A percentile compares a stretch with the other conserved stretches of the same genome.
Evolutionary conservation across 768 basidiomycete genomes (phyloP).

Genomic region (Sporobolomyces roseus): DNA sequence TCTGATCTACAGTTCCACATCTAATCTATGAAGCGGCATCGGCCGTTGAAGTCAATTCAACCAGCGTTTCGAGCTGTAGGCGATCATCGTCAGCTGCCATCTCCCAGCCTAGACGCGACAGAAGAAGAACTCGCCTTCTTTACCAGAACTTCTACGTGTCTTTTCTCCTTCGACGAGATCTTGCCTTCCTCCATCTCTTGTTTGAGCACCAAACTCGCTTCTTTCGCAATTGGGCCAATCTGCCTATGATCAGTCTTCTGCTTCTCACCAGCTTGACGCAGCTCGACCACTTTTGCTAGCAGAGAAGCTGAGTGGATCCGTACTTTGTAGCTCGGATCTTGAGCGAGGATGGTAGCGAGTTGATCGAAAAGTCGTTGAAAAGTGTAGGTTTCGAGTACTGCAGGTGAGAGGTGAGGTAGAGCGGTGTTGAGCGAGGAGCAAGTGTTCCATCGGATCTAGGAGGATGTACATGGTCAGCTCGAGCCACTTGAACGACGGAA

Average conservation of each 20-base stretch:
- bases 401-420: background rate
- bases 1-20: too few species aligned
- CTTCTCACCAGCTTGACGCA: background rate
- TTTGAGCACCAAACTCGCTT: background rate
- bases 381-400: background rate
- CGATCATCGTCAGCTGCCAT: background rate
- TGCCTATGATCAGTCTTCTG: background rate
- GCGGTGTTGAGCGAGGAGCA: slow-evolving; percentile 10
- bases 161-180: slow-evolving; percentile 11
- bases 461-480: too few species aligned
- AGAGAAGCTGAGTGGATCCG: slow-evolving; percentile 25
- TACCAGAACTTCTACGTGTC: background rate
- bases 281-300: background rate
- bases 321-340: slow-evolving; percentile 31
- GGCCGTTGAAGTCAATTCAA: too few species aligned
- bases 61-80: background rate
- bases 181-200: background rate
- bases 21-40: too few species aligned
- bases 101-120: background rate
- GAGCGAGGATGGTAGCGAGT: background rate
- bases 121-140: background rate
- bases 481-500: too few species aligned
- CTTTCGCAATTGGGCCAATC: background rate
- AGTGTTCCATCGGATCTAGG: slow-evolving; percentile 39
- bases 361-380: background rate